Evolutionary conservation across 1,284 basidiomycete genomes (phyloP), one percentile per base, ranked within the genome.

Genomic region (Marasmius oreades): DNA sequence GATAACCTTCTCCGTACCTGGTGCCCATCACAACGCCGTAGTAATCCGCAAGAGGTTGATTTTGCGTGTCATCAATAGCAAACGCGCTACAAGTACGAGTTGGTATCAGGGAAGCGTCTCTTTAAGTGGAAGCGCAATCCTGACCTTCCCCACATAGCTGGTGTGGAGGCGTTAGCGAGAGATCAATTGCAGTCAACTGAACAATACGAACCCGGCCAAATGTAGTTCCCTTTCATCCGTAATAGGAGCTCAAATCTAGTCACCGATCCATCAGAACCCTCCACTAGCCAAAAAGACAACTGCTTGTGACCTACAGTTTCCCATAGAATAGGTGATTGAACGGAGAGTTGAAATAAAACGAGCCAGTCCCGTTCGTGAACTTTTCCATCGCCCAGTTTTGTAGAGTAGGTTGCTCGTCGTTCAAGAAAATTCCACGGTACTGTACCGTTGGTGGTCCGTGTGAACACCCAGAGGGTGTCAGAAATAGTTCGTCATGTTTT

Each of bases 21-120:
- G 83, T 86, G 36, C 79, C 85, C 82, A 88, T 89, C 23, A 85
- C 85, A 51, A 90, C 77, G 22, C 87, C 88, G 68, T 82, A 88
- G 55, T 73, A 75, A 60, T 89, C 80, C 0, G 88, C 88, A 10
- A 85, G 70, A 23, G 74, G 73, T 63, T 86, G 85, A 61, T 90
- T 90, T 23, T 78, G 74, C 1, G 76, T 64, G 58, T 90, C 88
- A 60, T 90, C 88, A 18, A 86, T 72, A 18, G 74, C 79, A 62
- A 91, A 91, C 36, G 85, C 83, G 58, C 83, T 85, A 39, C 59
- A n/a, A n/a, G n/a, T n/a, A n/a, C n/a, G n/a, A n/a, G n/a, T n/a
- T n/a, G n/a, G n/a, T n/a, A n/a, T n/a, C n/a, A n/a, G n/a, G n/a
- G n/a, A n/a, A n/a, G n/a, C n/a, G n/a, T 45, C 37, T 39, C 33